phyloP scores from a whole-genome alignment of 2,329 filamentous ascomycete species.

The Diplodia corticola region DNA sequence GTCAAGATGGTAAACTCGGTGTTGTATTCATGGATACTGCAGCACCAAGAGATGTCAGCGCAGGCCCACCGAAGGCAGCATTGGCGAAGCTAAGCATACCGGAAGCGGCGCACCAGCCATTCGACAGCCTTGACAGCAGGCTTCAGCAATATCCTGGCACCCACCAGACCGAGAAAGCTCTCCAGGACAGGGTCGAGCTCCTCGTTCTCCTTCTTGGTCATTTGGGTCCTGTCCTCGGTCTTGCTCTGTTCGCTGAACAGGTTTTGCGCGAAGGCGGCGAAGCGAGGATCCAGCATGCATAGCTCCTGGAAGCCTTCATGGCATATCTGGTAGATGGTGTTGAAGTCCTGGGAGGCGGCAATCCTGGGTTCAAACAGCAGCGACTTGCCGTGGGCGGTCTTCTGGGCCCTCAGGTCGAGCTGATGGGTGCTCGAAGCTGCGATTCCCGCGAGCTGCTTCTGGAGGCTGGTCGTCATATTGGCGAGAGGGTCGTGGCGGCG shows the following conservation, averaged over 20 bases:
- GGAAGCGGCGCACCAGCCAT: constrained; percentile 90
- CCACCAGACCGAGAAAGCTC: constrained; percentile 77
- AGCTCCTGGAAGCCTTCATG: constrained; percentile 88
- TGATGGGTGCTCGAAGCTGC: constrained; percentile 86
- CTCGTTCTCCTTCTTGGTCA: constrained; percentile 78
- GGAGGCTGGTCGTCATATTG: constrained; percentile 80
- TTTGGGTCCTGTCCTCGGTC: constrained; percentile 79
- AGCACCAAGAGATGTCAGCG: constrained; percentile 23
- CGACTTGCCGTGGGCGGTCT: constrained; percentile 87
- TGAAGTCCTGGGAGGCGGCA: constrained; percentile 85
- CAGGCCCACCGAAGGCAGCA: constrained; percentile 21
- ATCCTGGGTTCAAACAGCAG: constrained; percentile 86
- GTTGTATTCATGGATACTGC: constrained; percentile 88
- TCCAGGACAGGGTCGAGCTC: constrained; percentile 78
- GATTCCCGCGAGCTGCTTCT: constrained; percentile 91
- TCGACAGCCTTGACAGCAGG: constrained; percentile 90
- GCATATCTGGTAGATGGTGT: constrained; percentile 84
- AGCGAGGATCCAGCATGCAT: constrained; percentile 81
- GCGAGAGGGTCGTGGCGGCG: background rate
- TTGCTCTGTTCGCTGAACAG: constrained; percentile 95
- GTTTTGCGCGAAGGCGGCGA: constrained; percentile 69
- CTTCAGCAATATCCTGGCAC: constrained; percentile 74
- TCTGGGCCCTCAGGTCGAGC: constrained; percentile 90
- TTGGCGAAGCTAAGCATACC: constrained; percentile 52
- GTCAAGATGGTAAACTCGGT: constrained; percentile 74